These are phyloP conservation scores for Cicer pinnatifidum DNA, from an alignment of 306 rosid genomes.

Conservation along the genomic window DNA sequence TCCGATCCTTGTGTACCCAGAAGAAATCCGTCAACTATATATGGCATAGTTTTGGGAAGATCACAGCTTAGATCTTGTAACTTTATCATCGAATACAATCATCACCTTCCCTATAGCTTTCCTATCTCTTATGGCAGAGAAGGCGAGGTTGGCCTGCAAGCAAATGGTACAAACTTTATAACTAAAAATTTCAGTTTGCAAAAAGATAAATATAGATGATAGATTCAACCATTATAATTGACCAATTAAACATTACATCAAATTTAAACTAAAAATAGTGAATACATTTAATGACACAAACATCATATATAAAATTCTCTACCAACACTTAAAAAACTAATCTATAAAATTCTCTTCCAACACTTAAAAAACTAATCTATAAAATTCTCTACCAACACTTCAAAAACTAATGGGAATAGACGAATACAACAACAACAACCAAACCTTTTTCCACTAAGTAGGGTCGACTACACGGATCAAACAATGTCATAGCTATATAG, in stretches of 20 bases:
- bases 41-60: slow-evolving; percentile 36
- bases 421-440: background rate
- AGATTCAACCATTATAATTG: slow-evolving; percentile 21
- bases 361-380: too few species aligned
- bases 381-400: background rate
- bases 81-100: slow-evolving; percentile 66
- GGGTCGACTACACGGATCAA: too few species aligned
- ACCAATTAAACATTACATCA: background rate
- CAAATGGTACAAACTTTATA: slow-evolving; percentile 23
- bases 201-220: background rate
- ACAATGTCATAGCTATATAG: too few species aligned
- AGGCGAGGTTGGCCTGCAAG: slow-evolving; percentile 85
- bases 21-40: slow-evolving; percentile 31
- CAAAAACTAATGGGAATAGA: slow-evolving; percentile 4
- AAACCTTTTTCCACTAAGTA: too few species aligned
- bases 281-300: background rate
- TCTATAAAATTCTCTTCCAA: too few species aligned
- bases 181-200: background rate
- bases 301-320: background rate
- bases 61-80: slow-evolving; percentile 68
- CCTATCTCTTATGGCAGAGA: slow-evolving; percentile 81
- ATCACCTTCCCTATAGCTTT: slow-evolving; percentile 89
- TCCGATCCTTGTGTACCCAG: slow-evolving; percentile 3
- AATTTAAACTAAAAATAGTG: slow-evolving; percentile 13
- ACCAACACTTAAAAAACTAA: too few species aligned